These are phyloP conservation scores for Retiboletus flavoniger DNA, from an alignment of 1,284 basidiomycete species.

Conservation along the genomic window DNA sequence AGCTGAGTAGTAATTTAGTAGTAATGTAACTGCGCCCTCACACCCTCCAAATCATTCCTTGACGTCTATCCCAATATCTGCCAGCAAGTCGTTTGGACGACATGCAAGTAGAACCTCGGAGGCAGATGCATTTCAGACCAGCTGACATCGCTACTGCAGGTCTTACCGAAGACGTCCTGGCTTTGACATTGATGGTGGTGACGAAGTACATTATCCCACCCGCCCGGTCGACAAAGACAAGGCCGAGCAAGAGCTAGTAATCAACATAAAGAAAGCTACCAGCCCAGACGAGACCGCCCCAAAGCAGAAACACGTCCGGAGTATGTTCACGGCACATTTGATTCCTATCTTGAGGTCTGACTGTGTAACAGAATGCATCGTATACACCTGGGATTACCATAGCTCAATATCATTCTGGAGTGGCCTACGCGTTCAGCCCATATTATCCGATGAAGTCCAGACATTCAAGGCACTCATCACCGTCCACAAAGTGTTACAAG, in stretches of 20 bases:
- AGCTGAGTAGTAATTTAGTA: background rate
- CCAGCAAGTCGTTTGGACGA: constrained; percentile 9
- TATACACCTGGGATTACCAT: constrained; percentile 98
- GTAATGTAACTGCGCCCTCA: constrained; percentile 11
- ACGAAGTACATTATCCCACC: constrained; percentile 85
- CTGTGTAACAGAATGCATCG: constrained; percentile 76
- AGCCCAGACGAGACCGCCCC: constrained; percentile 89
- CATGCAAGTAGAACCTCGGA: constrained; percentile 28
- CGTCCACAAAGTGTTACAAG: constrained; percentile 94
- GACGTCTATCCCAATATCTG: constrained; percentile 1
- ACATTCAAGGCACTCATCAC: constrained; percentile 96
- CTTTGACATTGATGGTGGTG: constrained; percentile 68
- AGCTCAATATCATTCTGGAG: constrained; percentile 98
- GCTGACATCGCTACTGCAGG: constrained; percentile 27
- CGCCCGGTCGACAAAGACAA: constrained; percentile 96
- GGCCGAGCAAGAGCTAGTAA: constrained; percentile 86
- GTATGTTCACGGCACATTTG: constrained; percentile 50
- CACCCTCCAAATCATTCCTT: background rate
- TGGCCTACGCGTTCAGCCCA: constrained; percentile 90
- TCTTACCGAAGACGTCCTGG: constrained; percentile 41
- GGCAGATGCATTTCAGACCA: constrained; percentile 9
- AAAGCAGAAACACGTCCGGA: constrained; percentile 97
- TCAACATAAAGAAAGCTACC: constrained; percentile 97
- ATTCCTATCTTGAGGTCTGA: constrained; percentile 15
- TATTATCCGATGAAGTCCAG: constrained; percentile 92